Conservation (phyloP, 73 alveolate species). For the Symbiodinium pilosum region DNA sequence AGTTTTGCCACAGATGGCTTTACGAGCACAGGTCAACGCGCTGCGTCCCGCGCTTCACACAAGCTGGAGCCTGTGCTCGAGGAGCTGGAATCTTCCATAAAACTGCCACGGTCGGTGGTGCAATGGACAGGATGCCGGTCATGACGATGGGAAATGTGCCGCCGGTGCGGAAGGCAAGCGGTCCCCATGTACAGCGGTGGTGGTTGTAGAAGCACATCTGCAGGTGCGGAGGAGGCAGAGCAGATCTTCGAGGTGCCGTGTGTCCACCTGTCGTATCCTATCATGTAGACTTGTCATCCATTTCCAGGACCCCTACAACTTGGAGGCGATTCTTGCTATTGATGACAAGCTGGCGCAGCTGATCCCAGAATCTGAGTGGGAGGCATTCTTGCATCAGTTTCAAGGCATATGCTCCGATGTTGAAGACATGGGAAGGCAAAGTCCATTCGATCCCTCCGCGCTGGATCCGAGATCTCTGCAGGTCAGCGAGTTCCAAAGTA, state of each 20-base stretch:
- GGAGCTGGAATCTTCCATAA: not conserved
- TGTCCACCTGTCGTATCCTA: no score
- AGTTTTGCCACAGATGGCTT: not conserved
- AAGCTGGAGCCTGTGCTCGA: conserved; percentile 66
- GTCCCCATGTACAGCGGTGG: not conserved
- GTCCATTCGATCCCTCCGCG: conserved; percentile 51
- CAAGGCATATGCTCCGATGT: no score
- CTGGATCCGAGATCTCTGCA: conserved; percentile 68
- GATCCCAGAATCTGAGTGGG: conserved; percentile 88
- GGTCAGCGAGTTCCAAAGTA: not conserved
- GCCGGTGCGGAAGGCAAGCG: not conserved
- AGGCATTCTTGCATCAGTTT: not conserved
- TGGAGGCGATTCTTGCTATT: conserved; percentile 48
- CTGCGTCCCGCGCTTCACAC: not conserved
- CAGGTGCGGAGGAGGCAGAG: not conserved
- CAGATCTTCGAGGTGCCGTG: no score
- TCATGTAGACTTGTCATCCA: no score
- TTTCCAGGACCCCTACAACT: conserved; percentile 49
- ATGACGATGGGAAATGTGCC: not conserved
- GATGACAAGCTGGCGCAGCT: conserved; percentile 65
- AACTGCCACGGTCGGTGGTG: not conserved
- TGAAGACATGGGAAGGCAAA: conserved; percentile 72
- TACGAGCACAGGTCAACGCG: not conserved
- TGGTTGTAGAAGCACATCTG: not conserved
- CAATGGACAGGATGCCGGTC: not conserved